Evolutionary conservation across 139 green algal genomes (phyloP).

Genomic region (Eudorina sp.): DNA sequence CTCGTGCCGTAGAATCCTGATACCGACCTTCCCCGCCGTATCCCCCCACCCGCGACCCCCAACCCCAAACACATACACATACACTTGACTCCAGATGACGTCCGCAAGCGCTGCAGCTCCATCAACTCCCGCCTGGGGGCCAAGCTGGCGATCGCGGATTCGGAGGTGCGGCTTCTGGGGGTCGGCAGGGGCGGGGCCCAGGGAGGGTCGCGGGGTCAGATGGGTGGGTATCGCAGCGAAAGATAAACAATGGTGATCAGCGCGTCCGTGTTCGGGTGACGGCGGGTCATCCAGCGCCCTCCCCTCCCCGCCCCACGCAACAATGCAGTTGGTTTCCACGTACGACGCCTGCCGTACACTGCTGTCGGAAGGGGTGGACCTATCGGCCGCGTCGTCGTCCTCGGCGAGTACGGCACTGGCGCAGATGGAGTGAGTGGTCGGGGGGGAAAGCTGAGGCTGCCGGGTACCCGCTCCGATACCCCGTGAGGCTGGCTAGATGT

Average conservation of each 20-base stretch:
- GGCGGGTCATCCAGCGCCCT: not conserved
- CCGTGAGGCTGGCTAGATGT: not conserved
- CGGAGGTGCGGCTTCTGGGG: constrained; percentile 23
- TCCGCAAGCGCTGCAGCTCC: constrained; percentile 43
- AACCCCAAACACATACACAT: no score
- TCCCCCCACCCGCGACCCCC: no score
- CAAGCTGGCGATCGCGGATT: constrained; percentile 63
- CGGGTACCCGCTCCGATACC: not conserved
- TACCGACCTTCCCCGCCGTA: no score
- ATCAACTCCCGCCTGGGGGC: constrained; percentile 67
- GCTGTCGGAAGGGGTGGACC: constrained; percentile 57
- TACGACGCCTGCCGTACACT: constrained; percentile 64
- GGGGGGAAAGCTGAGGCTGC: not conserved
- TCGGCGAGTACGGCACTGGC: constrained; percentile 57
- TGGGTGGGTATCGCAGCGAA: no score
- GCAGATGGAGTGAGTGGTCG: constrained; percentile 58
- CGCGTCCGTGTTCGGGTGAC: not conserved
- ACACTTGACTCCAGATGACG: constrained; percentile 45
- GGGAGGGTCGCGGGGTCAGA: not conserved
- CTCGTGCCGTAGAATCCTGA: no score
- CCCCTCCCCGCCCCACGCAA: not conserved
- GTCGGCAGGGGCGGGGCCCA: not conserved
- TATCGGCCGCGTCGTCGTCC: constrained; percentile 26
- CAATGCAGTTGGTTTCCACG: constrained; percentile 33
- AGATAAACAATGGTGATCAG: not conserved